A percentile compares a stretch with the other conserved stretches of the same genome.
Conservation (phyloP, 1,284 basidiomycete genomes). For the Apiotrichum laibachii region DNA sequence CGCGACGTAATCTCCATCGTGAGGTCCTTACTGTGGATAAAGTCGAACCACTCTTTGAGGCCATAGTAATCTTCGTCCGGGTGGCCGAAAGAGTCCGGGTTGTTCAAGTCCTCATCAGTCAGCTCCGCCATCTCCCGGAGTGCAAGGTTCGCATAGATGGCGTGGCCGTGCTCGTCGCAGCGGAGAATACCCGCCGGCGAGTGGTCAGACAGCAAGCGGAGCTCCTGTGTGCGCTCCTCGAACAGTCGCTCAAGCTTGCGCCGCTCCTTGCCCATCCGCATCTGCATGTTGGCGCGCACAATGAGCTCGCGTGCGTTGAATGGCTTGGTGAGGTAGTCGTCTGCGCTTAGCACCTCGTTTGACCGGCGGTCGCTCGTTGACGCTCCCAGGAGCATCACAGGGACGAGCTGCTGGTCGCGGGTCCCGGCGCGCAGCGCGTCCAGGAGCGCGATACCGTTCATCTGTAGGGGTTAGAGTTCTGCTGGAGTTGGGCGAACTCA, state of each 20-base stretch:
- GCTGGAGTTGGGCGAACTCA: slow-evolving; percentile 13
- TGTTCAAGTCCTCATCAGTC: background rate
- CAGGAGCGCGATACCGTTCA: slow-evolving; percentile 40
- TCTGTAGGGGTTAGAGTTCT: slow-evolving; percentile 16
- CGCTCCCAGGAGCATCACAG: slow-evolving; percentile 37
- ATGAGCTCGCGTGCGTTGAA: slow-evolving; percentile 51
- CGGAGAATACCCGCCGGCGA: slow-evolving; percentile 45
- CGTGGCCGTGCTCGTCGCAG: slow-evolving; percentile 25
- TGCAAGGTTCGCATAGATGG: slow-evolving; percentile 33
- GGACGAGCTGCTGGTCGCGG: slow-evolving; percentile 26
- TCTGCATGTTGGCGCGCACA: slow-evolving; percentile 47
- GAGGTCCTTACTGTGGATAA: too few species aligned
- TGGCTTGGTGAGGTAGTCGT: slow-evolving; percentile 48
- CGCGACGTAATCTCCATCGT: too few species aligned
- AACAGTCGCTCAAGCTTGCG: slow-evolving; percentile 41
- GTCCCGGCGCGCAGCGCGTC: slow-evolving; percentile 23
- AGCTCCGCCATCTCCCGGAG: slow-evolving; percentile 11
- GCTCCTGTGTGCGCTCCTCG: slow-evolving; percentile 31
- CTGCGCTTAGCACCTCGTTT: slow-evolving; percentile 37
- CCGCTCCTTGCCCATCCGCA: slow-evolving; percentile 46
- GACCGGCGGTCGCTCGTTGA: slow-evolving; percentile 33
- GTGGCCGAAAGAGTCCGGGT: too few species aligned
- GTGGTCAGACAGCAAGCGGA: background rate
- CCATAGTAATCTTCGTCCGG: too few species aligned
- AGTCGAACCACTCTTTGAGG: too few species aligned